Conservation (phyloP, 2,329 filamentous ascomycete species). For the Fonsecaea pedrosoi region DNA sequence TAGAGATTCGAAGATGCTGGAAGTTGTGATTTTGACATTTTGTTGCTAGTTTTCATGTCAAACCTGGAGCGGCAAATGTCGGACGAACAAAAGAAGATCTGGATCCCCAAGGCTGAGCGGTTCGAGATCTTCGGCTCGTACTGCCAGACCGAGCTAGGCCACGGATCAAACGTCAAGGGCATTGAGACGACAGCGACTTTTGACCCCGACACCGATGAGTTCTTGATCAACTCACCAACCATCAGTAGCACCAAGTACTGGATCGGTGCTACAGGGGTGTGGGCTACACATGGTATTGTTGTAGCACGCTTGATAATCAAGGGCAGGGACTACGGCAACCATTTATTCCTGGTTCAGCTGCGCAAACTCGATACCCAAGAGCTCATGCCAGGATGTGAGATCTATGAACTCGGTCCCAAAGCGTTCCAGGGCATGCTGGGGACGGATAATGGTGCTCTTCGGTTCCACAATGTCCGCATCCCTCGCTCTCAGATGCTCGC, state of each 20-base stretch:
- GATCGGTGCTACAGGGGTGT: conserved; percentile 43
- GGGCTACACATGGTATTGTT: conserved; percentile 43
- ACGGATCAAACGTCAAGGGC: conserved; percentile 44
- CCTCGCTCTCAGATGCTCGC: conserved; percentile 46
- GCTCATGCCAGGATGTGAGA: conserved; percentile 41
- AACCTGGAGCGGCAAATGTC: conserved; percentile 41
- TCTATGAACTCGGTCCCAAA: conserved; percentile 44
- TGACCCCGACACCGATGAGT: conserved; percentile 42
- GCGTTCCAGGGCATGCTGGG: conserved; percentile 39
- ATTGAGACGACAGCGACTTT: conserved; percentile 46
- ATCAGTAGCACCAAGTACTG: conserved; percentile 44
- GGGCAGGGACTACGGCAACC: conserved; percentile 42
- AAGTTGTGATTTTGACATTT: too few species aligned
- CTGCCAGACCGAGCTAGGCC: conserved; percentile 45
- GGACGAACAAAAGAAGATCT: conserved; percentile 40
- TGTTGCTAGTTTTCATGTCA: conserved; percentile 37
- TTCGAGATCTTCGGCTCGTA: conserved; percentile 44
- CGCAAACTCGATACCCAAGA: conserved; percentile 41
- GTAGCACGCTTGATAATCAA: conserved; percentile 44
- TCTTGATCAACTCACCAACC: conserved; percentile 44
- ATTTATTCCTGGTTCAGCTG: conserved; percentile 44
- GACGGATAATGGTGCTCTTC: conserved; percentile 46
- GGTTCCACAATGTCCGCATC: conserved; percentile 45
- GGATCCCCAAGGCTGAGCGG: conserved; percentile 40
- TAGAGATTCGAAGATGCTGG: too few species aligned